phyloP scores from a whole-genome alignment of 2,329 filamentous ascomycete genomes.

The Fusarium brevicatenulatum region DNA sequence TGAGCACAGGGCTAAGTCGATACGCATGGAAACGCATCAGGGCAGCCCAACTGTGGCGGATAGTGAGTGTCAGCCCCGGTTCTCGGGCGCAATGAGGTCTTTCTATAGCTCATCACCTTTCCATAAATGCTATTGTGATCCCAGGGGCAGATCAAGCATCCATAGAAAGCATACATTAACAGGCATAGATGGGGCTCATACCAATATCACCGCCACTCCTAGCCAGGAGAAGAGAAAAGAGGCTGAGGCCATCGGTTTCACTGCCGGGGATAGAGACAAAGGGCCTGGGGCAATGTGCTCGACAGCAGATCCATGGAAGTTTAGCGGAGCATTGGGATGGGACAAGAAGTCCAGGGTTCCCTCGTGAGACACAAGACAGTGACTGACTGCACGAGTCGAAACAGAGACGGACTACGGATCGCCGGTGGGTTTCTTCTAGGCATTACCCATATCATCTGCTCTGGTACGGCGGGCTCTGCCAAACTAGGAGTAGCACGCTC shows the following conservation, averaged over 20 bases:
- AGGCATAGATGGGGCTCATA: conserved; percentile 19
- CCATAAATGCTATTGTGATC: conserved; percentile 8
- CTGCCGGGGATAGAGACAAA: conserved; percentile 4
- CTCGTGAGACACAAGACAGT: neutral
- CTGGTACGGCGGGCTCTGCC: conserved; percentile 27
- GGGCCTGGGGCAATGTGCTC: neutral
- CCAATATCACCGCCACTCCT: conserved; percentile 22
- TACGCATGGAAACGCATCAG: conserved; percentile 29
- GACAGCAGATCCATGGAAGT: conserved; percentile 10
- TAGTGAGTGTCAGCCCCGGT: conserved; percentile 27
- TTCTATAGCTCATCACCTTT: conserved; percentile 33
- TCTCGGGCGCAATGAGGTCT: conserved; percentile 28
- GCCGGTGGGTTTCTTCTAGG: conserved; percentile 27
- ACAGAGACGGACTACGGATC: conserved; percentile 22
- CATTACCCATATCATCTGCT: conserved; percentile 20
- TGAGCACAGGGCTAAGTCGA: conserved; percentile 30
- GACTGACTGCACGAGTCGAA: neutral
- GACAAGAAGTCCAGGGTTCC: conserved; percentile 15
- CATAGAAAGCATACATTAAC: conserved; percentile 14
- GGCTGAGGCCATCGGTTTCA: conserved; percentile 17
- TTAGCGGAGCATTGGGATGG: conserved; percentile 17
- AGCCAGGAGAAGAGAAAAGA: neutral
- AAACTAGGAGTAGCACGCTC: conserved; percentile 38
- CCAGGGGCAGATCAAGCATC: conserved; percentile 30
- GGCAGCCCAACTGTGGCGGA: conserved; percentile 25